Percentiles rank a stretch among this genome's conserved stretches.
These are phyloP conservation scores for Durotheca rogersii DNA, from an alignment of 495 filamentous ascomycete species.

Conservation along the genomic window DNA sequence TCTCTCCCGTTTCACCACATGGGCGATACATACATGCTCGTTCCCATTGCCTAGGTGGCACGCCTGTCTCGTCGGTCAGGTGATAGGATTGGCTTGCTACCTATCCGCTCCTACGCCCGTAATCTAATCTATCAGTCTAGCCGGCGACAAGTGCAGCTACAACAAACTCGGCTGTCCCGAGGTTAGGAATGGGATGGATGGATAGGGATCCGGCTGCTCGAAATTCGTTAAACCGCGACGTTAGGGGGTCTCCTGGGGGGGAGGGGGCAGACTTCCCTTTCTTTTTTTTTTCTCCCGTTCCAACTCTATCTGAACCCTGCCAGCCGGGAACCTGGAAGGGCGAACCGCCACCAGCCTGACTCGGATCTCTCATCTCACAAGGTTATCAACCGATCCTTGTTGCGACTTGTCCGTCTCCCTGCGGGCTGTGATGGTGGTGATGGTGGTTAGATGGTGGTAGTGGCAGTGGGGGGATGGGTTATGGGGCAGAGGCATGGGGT, in stretches of 20 bases:
- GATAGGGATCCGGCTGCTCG: constrained; percentile 18
- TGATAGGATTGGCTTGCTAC: constrained; percentile 16
- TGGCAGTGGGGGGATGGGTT: too few relatives aligned
- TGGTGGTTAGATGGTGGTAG: too few relatives aligned
- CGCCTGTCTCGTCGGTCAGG: constrained; percentile 19
- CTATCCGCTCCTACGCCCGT: neutral
- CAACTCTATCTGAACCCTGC: constrained; percentile 24
- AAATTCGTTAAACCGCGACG: constrained; percentile 20
- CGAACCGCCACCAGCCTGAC: constrained; percentile 17
- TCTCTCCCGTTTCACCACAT: constrained; percentile 14
- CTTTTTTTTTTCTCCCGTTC: constrained; percentile 29
- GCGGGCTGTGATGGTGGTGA: constrained; percentile 11
- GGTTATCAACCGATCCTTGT: constrained; percentile 29
- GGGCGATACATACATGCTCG: neutral
- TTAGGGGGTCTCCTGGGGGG: constrained; percentile 30
- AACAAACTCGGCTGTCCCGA: too few relatives aligned
- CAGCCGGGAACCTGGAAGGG: constrained; percentile 8
- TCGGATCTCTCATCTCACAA: constrained; percentile 31
- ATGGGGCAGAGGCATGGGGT: constrained; percentile 3
- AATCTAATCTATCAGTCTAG: constrained; percentile 8
- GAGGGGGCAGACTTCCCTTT: too few relatives aligned
- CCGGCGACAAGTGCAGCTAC: too few relatives aligned
- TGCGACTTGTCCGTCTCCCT: constrained; percentile 19
- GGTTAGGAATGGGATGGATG: too few relatives aligned
- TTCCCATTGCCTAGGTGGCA: constrained; percentile 24